These are phyloP conservation scores for Trichosporon faecale DNA, from an alignment of 1,284 basidiomycete species.

Conservation along the genomic window DNA sequence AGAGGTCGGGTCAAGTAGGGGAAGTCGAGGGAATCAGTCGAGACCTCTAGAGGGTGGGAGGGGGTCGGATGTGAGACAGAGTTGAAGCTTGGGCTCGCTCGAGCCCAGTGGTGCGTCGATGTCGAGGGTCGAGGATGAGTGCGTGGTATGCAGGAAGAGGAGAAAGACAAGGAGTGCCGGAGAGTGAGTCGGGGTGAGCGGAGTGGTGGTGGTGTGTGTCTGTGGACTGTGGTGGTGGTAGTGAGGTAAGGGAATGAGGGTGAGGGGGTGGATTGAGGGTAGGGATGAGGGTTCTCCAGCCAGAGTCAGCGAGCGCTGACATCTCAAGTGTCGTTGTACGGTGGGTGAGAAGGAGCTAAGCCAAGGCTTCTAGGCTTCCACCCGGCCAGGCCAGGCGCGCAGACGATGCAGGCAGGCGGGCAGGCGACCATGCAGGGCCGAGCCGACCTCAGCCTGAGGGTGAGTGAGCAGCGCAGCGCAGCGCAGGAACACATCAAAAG, in stretches of 20 bases:
- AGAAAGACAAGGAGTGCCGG: background rate
- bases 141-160: background rate
- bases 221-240: background rate
- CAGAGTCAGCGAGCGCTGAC: too few relatives aligned
- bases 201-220: background rate
- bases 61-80: background rate
- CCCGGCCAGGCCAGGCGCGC: too few relatives aligned
- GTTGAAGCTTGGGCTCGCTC: background rate
- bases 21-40: background rate
- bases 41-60: background rate
- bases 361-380: too few relatives aligned
- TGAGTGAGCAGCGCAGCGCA: too few relatives aligned
- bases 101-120: background rate
- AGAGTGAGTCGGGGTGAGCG: background rate
- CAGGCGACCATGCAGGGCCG: too few relatives aligned
- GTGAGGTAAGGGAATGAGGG: constrained; percentile 3
- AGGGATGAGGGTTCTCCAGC: background rate
- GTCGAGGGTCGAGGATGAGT: background rate
- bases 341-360: too few relatives aligned
- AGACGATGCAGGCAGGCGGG: too few relatives aligned
- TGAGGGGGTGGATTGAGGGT: background rate
- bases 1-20: constrained; percentile 3
- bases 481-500: too few relatives aligned
- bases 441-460: too few relatives aligned
- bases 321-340: too few relatives aligned